These are phyloP conservation scores for Sarocladium strictum DNA, from an alignment of 2,329 filamentous ascomycete genomes.

Conservation along the genomic window DNA sequence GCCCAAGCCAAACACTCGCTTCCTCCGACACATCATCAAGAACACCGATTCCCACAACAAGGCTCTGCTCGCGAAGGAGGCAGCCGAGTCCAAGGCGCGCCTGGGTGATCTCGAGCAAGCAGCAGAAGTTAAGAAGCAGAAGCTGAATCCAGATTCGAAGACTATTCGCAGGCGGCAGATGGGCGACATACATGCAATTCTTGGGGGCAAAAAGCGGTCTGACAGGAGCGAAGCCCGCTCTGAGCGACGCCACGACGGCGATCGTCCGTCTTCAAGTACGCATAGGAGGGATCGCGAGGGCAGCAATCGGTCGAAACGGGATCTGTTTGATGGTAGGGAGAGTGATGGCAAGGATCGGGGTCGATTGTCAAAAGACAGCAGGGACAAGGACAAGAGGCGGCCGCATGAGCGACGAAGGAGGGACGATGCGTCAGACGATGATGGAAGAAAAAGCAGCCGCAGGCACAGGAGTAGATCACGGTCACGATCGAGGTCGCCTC, in stretches of 20 bases:
- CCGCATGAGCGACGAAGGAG: conserved; percentile 14
- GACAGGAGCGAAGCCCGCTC: conserved; percentile 19
- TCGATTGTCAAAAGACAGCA: conserved; percentile 17
- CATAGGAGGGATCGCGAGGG: neutral
- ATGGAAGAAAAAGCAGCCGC: neutral
- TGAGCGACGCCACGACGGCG: conserved; percentile 17
- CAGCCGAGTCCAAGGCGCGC: conserved; percentile 68
- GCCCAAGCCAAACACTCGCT: conserved; percentile 87
- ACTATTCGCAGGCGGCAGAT: conserved; percentile 54
- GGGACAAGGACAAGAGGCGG: conserved; percentile 13
- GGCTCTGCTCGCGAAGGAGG: conserved; percentile 76
- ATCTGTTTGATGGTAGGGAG: conserved; percentile 17
- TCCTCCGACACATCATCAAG: conserved; percentile 80
- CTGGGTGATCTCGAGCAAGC: conserved; percentile 54
- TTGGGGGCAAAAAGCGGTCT: conserved; percentile 34
- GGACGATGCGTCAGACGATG: conserved; percentile 1
- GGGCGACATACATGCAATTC: conserved; percentile 54
- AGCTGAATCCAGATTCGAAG: conserved; percentile 36
- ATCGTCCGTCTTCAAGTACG: neutral
- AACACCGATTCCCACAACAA: conserved; percentile 88
- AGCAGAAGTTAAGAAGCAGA: conserved; percentile 37
- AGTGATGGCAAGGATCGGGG: conserved; percentile 18
- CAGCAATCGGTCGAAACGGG: conserved; percentile 5
- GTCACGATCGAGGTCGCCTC: conserved; percentile 19
- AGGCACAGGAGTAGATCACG: neutral